Evolutionary conservation across 129 eudicot genomes (phyloP), one percentile per base, ranked within the genome.

Genomic region (Chrysanthemum lavandulifolium): DNA sequence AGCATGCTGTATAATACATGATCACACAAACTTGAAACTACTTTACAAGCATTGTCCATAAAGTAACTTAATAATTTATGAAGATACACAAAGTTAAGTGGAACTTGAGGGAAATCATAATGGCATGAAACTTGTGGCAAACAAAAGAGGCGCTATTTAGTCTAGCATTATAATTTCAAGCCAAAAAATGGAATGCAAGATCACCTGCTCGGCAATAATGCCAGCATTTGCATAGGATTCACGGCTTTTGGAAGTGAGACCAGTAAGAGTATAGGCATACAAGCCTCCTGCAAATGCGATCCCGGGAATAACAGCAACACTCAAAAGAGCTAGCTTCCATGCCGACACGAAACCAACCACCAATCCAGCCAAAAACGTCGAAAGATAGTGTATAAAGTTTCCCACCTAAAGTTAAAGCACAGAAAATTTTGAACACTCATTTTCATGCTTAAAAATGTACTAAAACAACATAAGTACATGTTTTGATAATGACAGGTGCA

Each of bases 331-430:
- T 43, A 94, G 85, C 91, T 73, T 88, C 99, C 99, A 94, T 75
- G 99, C 97, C 19, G 99, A 94, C 65, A 94, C 94, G 73, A 94
- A 94, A 82, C 99, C 99, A 57, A 94, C 99, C 89, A 94, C 99
- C 89, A 94, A 71, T 52, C 99, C 99, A 51, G 99, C 99, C 89
- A 94, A 58, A 80, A 94, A 94, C 5, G 99, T 94, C 4, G 99
- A 94, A 5, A 94, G 89, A 83, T 94, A 94, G 80, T 94, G 99
- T 10, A 94, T 94, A 73, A 94, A 94, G 77, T 94, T 94, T 58
- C 99, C 99, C 83, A 94, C 99, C 99, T 94, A 75, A 45, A 66
- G 58, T 15, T 27, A 54, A 33, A 69, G 47, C 18, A 48, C 3
- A 40, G 56, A 67, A 57, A 71, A 61, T 58, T 6, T 18, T 21